Evolutionary conservation across 139 green algal species (phyloP).

Genomic region (Haematococcus sp.): DNA sequence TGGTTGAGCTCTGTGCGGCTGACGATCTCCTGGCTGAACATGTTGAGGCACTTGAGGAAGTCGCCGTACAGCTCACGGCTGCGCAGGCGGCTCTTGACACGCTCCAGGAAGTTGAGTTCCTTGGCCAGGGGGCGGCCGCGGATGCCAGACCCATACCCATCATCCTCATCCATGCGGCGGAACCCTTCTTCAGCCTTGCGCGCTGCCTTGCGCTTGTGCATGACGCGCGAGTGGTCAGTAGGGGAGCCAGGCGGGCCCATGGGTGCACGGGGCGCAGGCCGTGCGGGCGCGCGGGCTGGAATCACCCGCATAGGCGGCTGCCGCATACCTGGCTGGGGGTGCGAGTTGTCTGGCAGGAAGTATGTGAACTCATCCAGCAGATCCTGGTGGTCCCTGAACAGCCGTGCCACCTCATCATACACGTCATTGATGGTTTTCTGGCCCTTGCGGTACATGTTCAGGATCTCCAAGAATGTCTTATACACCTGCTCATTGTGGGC

Average conservation of each 20-base stretch:
- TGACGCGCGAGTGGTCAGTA: constrained; percentile 6
- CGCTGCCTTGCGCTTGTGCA: constrained; percentile 37
- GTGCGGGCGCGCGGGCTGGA: no score
- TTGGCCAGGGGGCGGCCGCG: constrained; percentile 39
- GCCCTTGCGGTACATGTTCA: constrained; percentile 99
- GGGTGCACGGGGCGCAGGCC: no score
- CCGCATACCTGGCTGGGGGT: background rate
- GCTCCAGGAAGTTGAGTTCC: constrained; percentile 72
- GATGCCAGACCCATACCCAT: background rate
- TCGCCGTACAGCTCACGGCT: constrained; percentile 87
- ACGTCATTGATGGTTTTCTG: constrained; percentile 95
- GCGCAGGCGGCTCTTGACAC: constrained; percentile 61
- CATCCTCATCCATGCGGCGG: constrained; percentile 8
- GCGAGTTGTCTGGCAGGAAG: constrained; percentile 90
- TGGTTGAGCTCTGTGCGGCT: constrained; percentile 77
- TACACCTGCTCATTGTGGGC: constrained; percentile 93
- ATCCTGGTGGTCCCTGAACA: constrained; percentile 76
- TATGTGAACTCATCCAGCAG: constrained; percentile 98
- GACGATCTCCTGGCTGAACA: constrained; percentile 94
- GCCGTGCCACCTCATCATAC: constrained; percentile 83
- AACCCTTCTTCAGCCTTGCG: constrained; percentile 29
- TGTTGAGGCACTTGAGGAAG: constrained; percentile 95
- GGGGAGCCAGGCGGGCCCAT: background rate
- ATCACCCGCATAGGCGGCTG: background rate
- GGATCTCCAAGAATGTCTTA: constrained; percentile 98